Evolutionary conservation across 352 stramenopile genomes (phyloP).

Genomic region (Phytophthora europaea): DNA sequence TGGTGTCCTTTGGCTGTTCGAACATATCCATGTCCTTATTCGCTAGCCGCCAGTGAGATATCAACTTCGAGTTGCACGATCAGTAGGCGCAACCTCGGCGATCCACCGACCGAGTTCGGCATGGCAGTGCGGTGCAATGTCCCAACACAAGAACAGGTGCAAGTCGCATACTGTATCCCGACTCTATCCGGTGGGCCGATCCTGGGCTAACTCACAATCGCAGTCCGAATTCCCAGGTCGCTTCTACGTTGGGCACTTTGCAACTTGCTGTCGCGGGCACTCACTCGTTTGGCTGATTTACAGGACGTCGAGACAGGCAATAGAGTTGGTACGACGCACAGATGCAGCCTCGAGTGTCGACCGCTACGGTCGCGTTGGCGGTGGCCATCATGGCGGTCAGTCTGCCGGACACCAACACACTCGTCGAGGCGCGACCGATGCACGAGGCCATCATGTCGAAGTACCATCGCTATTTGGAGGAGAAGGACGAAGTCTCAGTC

Average conservation of each 20-base stretch:
- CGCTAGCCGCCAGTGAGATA: background rate
- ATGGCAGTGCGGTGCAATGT: background rate
- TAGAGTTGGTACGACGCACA: conserved; percentile 2
- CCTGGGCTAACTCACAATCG: conserved; percentile 43
- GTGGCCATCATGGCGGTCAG: conserved; percentile 23
- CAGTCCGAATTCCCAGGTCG: conserved; percentile 28
- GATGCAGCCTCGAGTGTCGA: conserved; percentile 40
- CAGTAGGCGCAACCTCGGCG: background rate
- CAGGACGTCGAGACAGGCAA: conserved; percentile 9
- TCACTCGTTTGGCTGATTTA: conserved; percentile 11
- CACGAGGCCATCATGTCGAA: conserved; percentile 58
- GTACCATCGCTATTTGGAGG: conserved; percentile 64
- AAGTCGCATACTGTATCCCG: conserved; percentile 21
- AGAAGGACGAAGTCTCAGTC: conserved; percentile 45
- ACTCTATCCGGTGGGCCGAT: conserved; percentile 23
- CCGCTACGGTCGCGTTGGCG: conserved; percentile 24
- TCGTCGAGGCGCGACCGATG: conserved; percentile 46
- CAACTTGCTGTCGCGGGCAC: conserved; percentile 35
- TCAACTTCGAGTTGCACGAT: background rate
- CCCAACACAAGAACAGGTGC: conserved; percentile 18
- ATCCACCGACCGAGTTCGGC: background rate
- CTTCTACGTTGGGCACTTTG: conserved; percentile 36
- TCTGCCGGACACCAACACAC: conserved; percentile 21
- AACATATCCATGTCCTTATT: conserved; percentile 27
- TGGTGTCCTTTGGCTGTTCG: conserved; percentile 28